A percentile compares a stretch with the other conserved stretches of the same genome.
These are phyloP conservation scores for Penicillium manginii DNA, from an alignment of 495 filamentous ascomycete genomes.

Conservation along the genomic window DNA sequence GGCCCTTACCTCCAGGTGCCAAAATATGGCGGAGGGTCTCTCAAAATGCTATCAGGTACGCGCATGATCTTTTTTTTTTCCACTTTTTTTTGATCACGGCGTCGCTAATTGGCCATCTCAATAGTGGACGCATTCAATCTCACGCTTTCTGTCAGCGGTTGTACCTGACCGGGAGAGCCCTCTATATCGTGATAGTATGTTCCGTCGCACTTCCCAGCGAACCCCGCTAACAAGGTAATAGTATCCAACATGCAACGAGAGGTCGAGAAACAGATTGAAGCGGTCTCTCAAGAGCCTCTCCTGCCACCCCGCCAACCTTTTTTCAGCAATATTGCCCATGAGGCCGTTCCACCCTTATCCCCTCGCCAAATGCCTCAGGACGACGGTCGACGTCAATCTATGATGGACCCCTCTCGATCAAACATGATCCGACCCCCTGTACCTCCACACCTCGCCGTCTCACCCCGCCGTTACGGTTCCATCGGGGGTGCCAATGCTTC, in stretches of 20 bases:
- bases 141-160: slow-evolving; percentile 69
- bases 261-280: slow-evolving; percentile 81
- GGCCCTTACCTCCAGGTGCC: slow-evolving; percentile 77
- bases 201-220: not conserved
- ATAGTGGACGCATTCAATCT: slow-evolving; percentile 76
- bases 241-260: slow-evolving; percentile 82
- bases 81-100: not conserved
- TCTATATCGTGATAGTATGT: slow-evolving; percentile 59
- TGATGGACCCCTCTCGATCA: slow-evolving; percentile 9
- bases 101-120: not conserved
- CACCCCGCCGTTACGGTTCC: slow-evolving; percentile 82
- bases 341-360: slow-evolving; percentile 79
- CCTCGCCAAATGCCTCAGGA: slow-evolving; percentile 89
- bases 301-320: slow-evolving; percentile 77
- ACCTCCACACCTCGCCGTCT: slow-evolving; percentile 75
- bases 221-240: slow-evolving; percentile 30
- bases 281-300: slow-evolving; percentile 70
- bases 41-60: slow-evolving; percentile 74
- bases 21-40: slow-evolving; percentile 80
- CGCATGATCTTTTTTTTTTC: not conserved
- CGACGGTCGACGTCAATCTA: slow-evolving; percentile 72
- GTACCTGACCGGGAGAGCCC: slow-evolving; percentile 67
- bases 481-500: slow-evolving; percentile 77
- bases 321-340: slow-evolving; percentile 70
- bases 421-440: slow-evolving; percentile 66